Percentiles rank a stretch among this genome's conserved stretches.
Evolutionary conservation across 1,139 yeast species (phyloP).

Genomic region (Candida labiduridarum): DNA sequence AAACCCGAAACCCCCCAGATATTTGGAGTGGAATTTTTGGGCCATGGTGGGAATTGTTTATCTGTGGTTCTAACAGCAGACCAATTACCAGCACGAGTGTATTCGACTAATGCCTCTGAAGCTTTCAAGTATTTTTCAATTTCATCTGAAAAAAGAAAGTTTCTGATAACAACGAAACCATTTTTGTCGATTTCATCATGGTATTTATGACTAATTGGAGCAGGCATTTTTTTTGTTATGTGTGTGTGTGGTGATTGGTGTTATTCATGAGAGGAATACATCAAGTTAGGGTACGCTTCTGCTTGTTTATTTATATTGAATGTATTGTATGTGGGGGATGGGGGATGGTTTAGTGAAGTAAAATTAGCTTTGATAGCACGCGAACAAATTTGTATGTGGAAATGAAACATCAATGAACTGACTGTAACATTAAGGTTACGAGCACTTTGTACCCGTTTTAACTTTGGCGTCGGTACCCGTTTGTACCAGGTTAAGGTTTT

Average conservation of each 20-base stretch:
- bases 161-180: slow-evolving; percentile 49
- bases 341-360: neutral
- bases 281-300: no score
- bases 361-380: neutral
- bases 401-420: slow-evolving; percentile 2
- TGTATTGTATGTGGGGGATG: neutral
- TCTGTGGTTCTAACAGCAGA: slow-evolving; percentile 55
- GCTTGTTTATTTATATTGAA: neutral
- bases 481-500: neutral
- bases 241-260: neutral
- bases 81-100: slow-evolving; percentile 56
- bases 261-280: neutral
- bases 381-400: slow-evolving; percentile 3
- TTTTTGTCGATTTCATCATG: slow-evolving; percentile 42
- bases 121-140: slow-evolving; percentile 39
- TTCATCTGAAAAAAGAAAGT: slow-evolving; percentile 46
- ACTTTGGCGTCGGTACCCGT: neutral
- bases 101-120: slow-evolving; percentile 43
- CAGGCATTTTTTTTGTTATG: slow-evolving; percentile 14
- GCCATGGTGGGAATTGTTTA: slow-evolving; percentile 65
- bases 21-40: slow-evolving; percentile 54
- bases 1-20: slow-evolving; percentile 60
- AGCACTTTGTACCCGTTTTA: neutral
- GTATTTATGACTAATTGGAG: slow-evolving; percentile 17
- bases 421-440: neutral